A percentile compares a stretch with the other conserved stretches of the same genome.
Conservation (phyloP, 2,329 filamentous ascomycete species). For the Neonectria neomacrospora region DNA sequence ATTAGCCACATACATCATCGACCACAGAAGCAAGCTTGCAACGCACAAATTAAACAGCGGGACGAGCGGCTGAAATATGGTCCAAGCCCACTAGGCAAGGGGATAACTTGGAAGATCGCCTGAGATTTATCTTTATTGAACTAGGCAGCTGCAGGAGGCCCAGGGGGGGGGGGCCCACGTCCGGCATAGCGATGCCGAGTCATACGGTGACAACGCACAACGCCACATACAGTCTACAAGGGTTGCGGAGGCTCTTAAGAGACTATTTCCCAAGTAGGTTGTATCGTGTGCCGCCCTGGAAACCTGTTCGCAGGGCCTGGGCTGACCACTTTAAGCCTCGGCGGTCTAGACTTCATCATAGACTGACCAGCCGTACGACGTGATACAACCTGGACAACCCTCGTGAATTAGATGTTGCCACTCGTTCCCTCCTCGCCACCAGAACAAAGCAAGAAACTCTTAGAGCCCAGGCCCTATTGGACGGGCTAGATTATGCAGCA, state of each 20-base stretch:
- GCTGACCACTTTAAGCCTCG: slow-evolving; percentile 7
- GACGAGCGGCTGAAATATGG: slow-evolving; percentile 3
- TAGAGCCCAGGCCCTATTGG: not conserved
- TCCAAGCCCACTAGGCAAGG: not conserved
- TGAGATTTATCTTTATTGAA: not conserved
- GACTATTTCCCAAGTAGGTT: not conserved
- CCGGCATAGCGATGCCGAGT: slow-evolving; percentile 9
- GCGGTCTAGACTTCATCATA: not conserved
- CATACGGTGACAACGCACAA: slow-evolving; percentile 6
- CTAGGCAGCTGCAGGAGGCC: not conserved
- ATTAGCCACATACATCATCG: not conserved
- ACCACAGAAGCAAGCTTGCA: slow-evolving; percentile 11
- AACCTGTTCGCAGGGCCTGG: slow-evolving; percentile 1
- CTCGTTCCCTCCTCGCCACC: not conserved
- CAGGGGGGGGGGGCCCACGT: not conserved
- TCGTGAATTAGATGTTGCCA: not conserved
- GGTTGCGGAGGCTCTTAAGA: not conserved
- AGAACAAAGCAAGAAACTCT: not conserved
- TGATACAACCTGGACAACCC: not conserved
- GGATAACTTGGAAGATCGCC: slow-evolving; percentile 1
- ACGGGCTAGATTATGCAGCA: not conserved
- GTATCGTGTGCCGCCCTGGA: not conserved
- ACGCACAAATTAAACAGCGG: not conserved
- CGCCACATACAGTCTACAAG: not conserved
- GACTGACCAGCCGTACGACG: not conserved